phyloP scores from a whole-genome alignment of 164 flowering plant species.

The Umbellularia californica region DNA sequence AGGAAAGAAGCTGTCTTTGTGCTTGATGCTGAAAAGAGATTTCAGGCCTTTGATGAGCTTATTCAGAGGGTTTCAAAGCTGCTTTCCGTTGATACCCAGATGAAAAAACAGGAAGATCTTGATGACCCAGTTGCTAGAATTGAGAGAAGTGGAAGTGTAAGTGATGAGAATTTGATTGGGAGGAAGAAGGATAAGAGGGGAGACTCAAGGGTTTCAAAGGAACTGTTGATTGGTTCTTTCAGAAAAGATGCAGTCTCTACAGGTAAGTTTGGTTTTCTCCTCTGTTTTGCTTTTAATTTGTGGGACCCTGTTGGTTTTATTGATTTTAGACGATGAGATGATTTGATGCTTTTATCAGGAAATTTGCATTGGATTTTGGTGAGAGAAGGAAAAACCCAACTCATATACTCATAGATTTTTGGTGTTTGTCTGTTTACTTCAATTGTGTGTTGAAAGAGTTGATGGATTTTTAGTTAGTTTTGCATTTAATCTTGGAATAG shows the following conservation, averaged over 20 bases:
- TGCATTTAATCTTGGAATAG: too few species aligned
- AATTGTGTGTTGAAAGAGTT: too few species aligned
- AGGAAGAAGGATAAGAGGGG: slow-evolving; percentile 18
- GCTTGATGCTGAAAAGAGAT: slow-evolving; percentile 37
- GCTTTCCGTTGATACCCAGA: slow-evolving; percentile 38
- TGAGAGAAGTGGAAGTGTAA: slow-evolving; percentile 17
- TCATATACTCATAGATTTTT: too few species aligned
- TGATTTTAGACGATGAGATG: not conserved
- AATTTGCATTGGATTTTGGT: not conserved
- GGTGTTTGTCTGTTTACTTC: too few species aligned
- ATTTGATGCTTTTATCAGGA: not conserved
- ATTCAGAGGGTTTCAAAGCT: slow-evolving; percentile 51
- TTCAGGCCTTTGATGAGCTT: slow-evolving; percentile 42
- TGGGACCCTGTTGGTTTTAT: not conserved
- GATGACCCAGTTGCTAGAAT: slow-evolving; percentile 21
- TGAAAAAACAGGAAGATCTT: slow-evolving; percentile 18
- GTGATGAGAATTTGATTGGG: slow-evolving; percentile 32
- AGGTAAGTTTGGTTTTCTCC: slow-evolving; percentile 22
- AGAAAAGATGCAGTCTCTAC: slow-evolving; percentile 21
- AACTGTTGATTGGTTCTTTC: slow-evolving; percentile 28
- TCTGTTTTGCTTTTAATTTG: not conserved
- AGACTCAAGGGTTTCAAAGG: slow-evolving; percentile 22
- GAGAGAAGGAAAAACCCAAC: not conserved
- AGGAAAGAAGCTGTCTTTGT: slow-evolving; percentile 46
- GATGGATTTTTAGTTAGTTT: too few species aligned